Base-by-base conservation (phyloP, 1,139 yeast species). In the Suhomyces anneliseae region DNA sequence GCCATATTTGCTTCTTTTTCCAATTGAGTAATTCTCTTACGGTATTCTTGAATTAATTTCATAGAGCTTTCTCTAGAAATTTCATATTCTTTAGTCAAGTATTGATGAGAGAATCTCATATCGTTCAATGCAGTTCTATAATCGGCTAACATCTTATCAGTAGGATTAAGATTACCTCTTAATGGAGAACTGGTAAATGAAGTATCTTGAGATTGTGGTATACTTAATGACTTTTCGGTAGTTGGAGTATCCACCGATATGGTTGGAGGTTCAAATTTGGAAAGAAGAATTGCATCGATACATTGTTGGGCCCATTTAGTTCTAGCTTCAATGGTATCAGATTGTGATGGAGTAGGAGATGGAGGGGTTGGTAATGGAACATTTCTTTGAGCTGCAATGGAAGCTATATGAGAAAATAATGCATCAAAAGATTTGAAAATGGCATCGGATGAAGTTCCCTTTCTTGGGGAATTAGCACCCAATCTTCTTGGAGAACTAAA, bases 51-150 rank as follows among this genome's bases (percentile, higher is more conserved):
- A 43, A 81, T 69, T 1, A 75, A 62, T 51, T 74, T 76, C 43
- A 70, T 63, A 36, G 81, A 78, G 48, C 73, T 72, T 38, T 75
- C 77, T 49, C 82, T 69, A 34, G 84, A 82, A 49, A 80, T 76
- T 54, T 81, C 85, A 53, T 75, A 83, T 56, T 82, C 86, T 60
- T 80, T 79, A 6, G 82, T 69, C 44, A 83, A 68, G 58, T 82
- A 83, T 52, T 78, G 81, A 60, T 83, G 87, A 3, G 87, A 81
- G 60, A 83, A 83, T 49, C 83, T 79, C 47, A 83, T 69, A 57
- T 83, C 89, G 47, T 72, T 75, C 43, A 83, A 65, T 1, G 87
- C 86, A 0, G 85, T 79, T 53, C 72, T 77, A 57, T 80, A 71
- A 43, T 75, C 82, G 29, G 66, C 57, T 6, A 75, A 45, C 9